Conservation (phyloP, 148 eudicot genomes). For the Rhododendron mucronatum region DNA sequence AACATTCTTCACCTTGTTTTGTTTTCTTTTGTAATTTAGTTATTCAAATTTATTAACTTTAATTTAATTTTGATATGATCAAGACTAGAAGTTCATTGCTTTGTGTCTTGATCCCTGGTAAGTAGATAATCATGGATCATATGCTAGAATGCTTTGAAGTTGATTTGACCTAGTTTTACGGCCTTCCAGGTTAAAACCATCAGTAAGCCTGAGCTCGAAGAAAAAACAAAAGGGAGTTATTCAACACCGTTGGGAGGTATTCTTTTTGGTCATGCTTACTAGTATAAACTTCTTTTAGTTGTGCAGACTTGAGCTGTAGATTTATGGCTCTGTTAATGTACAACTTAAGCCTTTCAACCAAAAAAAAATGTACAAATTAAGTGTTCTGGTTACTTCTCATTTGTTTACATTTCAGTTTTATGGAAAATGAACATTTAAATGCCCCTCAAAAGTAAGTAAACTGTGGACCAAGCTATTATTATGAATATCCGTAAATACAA, state of each 20-base stretch:
- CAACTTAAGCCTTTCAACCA: too few relatives aligned
- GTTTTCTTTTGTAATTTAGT: background rate
- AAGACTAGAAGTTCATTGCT: background rate
- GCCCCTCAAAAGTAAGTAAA: background rate
- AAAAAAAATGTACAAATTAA: background rate
- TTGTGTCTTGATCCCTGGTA: conserved; percentile 1
- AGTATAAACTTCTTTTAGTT: background rate
- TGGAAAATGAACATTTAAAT: background rate
- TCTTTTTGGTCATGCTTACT: background rate
- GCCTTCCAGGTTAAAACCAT: conserved; percentile 66
- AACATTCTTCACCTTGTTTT: conserved; percentile 30
- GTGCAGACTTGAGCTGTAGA: background rate
- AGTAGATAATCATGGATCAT: background rate
- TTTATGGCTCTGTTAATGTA: background rate
- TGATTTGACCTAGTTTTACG: conserved; percentile 3
- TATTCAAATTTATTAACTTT: background rate
- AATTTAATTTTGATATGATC: background rate
- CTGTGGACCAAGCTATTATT: background rate
- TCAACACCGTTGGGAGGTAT: conserved; percentile 71
- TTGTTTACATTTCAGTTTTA: background rate
- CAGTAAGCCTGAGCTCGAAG: conserved; percentile 41
- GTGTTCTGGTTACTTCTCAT: background rate
- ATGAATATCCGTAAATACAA: background rate
- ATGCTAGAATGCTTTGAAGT: background rate
- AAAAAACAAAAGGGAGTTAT: conserved; percentile 67